Base-by-base conservation (phyloP, 306 rosid species). In the Heteromeles arbutifolia region DNA sequence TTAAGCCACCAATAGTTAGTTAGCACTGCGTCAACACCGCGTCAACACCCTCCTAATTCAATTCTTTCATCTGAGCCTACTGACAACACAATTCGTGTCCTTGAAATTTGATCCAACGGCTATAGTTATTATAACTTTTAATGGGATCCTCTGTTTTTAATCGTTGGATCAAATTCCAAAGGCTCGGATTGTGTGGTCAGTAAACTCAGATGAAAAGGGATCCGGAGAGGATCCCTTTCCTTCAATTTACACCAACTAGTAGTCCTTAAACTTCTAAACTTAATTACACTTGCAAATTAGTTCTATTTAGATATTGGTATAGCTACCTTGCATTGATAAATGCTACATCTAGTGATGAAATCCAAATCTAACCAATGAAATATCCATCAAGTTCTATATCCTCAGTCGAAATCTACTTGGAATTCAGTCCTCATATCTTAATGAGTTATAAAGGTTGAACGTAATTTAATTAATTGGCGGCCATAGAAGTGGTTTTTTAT, bases 321-420 rank as follows among this genome's bases (percentile, higher is more conserved):
- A 34, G 31, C 17, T 6, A 29, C 44, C 44, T 65, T 31, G 26
- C 24, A 32, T 65, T 32, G 45, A 31, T 32, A 65, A 32, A 32
- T 32, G 44, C 45, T 63, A 63, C 34, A n/a, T n/a, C 15, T 34
- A 17, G 63, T 57, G 14, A 65, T 32, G 41, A 24, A 34, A 14
- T 34, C 29, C 18, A 65, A 65, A 50, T 53, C 44, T 73, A 37
- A 66, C 73, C 72, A 65, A 65, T 52, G 65, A 58, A 73, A 41
- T 61, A 28, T 53, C 29, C 17, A 53, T 53, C 7, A 8, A 43
- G 18, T 63, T 17, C 13, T 12, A 65, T 57, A 66, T 53, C 65
- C 57, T 6, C 7, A 12, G 29, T 63, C 6, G n/a, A 72, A 58
- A 58, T n/a, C 56, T 58, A 37, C 37, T 8, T 21, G 8, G 10